Conservation (phyloP, 441 rosid genomes). For the Eruca vesicaria region DNA sequence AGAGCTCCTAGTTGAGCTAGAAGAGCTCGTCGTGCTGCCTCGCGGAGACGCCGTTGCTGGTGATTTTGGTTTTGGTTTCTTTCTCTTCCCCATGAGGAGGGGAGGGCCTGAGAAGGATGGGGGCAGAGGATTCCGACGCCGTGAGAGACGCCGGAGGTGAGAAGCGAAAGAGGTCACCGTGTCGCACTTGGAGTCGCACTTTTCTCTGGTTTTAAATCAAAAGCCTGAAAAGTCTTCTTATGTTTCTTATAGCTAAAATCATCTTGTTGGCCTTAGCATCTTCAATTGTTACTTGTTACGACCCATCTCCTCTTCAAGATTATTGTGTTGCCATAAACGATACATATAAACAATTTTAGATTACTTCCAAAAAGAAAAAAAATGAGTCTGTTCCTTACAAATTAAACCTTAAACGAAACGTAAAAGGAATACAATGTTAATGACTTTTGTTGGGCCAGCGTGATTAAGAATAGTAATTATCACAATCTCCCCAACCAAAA, state of each 20-base stretch:
- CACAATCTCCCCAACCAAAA: conserved; percentile 21
- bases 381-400: neutral
- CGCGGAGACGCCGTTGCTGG: too few species aligned
- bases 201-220: too few species aligned
- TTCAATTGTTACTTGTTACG: conserved; percentile 21
- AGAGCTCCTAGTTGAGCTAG: too few species aligned
- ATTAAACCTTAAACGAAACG: conserved; percentile 19
- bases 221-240: conserved; percentile 11
- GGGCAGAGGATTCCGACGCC: too few species aligned
- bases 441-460: conserved; percentile 21
- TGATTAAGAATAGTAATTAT: conserved; percentile 21
- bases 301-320: conserved; percentile 40
- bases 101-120: too few species aligned
- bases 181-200: too few species aligned
- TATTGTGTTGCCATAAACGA: conserved; percentile 24
- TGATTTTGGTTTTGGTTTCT: too few species aligned
- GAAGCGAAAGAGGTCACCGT: too few species aligned
- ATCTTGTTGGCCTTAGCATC: conserved; percentile 26
- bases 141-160: too few species aligned
- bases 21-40: too few species aligned
- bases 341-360: neutral
- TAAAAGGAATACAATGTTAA: conserved; percentile 11
- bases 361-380: neutral
- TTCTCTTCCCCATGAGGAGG: too few species aligned
- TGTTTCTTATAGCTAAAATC: neutral